Base-by-base conservation (phyloP, 2,329 filamentous ascomycete genomes). In the Botrytis elliptica region DNA sequence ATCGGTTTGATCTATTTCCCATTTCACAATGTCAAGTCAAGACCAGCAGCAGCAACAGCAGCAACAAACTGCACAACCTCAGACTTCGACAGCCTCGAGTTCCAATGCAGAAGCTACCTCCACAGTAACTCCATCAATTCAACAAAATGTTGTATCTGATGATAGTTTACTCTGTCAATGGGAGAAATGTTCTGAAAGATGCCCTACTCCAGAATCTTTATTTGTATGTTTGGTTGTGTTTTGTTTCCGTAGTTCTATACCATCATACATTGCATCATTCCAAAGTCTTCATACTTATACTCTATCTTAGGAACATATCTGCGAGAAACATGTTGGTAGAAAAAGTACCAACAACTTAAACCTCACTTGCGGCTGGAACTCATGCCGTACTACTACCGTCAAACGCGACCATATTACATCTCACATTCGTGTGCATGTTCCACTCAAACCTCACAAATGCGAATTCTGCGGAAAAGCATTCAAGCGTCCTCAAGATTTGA, bases 301-400 rank as follows among this genome's bases (percentile, higher is more conserved):
- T 59, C 16, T 44, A 62, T 64, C 42, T 20, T 80, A 98, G 95
- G 95, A 98, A 80, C 96, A 99, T 84, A 95, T 99, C 78, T 98
- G 96, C 84, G 96, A 98, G 83, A 93, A 94, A 81, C 96, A 99
- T 87, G 95, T 99, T 82, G 96, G 96, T 77, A 94, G 96, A 84
- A 99, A 99, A 87, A 97, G 93, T 86, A 99, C 96, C 81, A 98
- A 98, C 86, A 99, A 99, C 85, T 87, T 99, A 81, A 98, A 96
- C 84, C 85, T 99, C 82, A 98, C 94, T 72, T 99, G 96, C 85
- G 93, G 97, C 82, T 99, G 96, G 96, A 96, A 95, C 79, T 92
- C 92, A 77, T 99, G 96, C 86, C 91, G 94, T 76, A 98, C 95
- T 36, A 98, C 95, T 66, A 98, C 95, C 3, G 95, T 98, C 82